Conservation (phyloP, 2,329 filamentous ascomycete genomes). For the Coccinonectria pachysandricola region DNA sequence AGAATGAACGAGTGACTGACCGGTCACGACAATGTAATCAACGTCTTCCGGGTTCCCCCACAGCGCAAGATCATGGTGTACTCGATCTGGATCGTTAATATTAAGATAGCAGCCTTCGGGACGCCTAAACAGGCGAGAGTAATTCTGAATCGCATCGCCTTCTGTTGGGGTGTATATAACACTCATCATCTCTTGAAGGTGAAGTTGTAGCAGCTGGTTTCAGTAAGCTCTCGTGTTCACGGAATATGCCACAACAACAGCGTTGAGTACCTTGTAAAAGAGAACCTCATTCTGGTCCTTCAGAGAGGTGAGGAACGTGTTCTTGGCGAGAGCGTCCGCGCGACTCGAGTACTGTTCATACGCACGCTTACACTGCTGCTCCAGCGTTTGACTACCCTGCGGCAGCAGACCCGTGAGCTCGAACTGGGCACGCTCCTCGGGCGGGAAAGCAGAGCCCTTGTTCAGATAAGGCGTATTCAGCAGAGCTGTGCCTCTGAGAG, state of each 20-base stretch:
- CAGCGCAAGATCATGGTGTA: conserved; percentile 55
- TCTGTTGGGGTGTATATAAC: conserved; percentile 90
- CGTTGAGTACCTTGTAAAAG: conserved; percentile 54
- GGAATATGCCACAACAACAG: conserved; percentile 6
- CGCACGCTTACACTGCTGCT: conserved; percentile 65
- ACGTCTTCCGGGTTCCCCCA: conserved; percentile 65
- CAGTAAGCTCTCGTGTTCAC: too few relatives aligned
- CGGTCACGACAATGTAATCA: conserved; percentile 81
- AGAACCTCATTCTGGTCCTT: conserved; percentile 79
- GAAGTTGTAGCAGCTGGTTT: conserved; percentile 56
- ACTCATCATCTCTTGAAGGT: conserved; percentile 79
- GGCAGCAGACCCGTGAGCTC: conserved; percentile 65
- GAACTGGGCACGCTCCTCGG: conserved; percentile 58
- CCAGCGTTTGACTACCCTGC: conserved; percentile 59
- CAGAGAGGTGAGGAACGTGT: conserved; percentile 77
- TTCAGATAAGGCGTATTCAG: conserved; percentile 45
- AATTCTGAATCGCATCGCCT: conserved; percentile 79
- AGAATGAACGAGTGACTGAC: conserved; percentile 29
- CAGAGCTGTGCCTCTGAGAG: conserved; percentile 24
- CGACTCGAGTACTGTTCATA: conserved; percentile 67
- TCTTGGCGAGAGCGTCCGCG: conserved; percentile 62
- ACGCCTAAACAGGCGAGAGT: conserved; percentile 64
- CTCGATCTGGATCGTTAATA: conserved; percentile 55
- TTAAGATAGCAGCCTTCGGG: conserved; percentile 77
- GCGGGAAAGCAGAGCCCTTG: conserved; percentile 70